phyloP scores from a whole-genome alignment of 2,329 filamentous ascomycete genomes.

The Aspergillus thermomutatus region DNA sequence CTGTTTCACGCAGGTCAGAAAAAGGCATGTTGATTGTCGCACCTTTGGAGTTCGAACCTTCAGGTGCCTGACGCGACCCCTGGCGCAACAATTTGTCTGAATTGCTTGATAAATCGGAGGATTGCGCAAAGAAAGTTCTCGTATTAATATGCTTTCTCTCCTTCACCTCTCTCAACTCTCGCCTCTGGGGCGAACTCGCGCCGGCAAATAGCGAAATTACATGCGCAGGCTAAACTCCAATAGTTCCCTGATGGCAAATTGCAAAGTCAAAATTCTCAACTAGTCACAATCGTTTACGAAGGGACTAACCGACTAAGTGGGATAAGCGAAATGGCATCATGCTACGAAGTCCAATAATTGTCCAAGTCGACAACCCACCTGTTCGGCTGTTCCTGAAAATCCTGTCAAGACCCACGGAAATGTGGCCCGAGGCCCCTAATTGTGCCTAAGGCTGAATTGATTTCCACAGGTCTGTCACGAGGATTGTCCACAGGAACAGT shows the following conservation, averaged over 20 bases:
- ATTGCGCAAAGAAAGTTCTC: neutral
- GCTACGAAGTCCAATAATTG: too few species aligned
- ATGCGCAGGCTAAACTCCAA: neutral
- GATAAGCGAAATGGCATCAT: neutral
- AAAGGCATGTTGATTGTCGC: neutral
- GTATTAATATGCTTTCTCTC: neutral
- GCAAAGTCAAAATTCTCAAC: neutral
- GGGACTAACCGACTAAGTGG: neutral
- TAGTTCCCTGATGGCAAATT: neutral
- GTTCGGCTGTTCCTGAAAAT: conserved; percentile 2
- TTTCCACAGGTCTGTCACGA: neutral
- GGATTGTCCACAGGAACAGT: neutral
- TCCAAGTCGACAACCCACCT: neutral
- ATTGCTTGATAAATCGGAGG: neutral
- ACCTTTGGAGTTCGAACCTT: neutral
- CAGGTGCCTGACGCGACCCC: neutral
- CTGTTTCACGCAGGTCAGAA: conserved; percentile 5
- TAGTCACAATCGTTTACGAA: neutral
- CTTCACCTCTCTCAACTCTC: neutral
- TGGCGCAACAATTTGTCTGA: neutral
- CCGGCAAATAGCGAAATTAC: neutral
- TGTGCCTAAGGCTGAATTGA: too few species aligned
- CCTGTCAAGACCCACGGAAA: neutral
- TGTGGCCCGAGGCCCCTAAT: neutral
- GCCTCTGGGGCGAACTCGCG: neutral